Evolutionary conservation across 139 green algal genomes (phyloP).

Genomic region (Chlamydomonas incerta): DNA sequence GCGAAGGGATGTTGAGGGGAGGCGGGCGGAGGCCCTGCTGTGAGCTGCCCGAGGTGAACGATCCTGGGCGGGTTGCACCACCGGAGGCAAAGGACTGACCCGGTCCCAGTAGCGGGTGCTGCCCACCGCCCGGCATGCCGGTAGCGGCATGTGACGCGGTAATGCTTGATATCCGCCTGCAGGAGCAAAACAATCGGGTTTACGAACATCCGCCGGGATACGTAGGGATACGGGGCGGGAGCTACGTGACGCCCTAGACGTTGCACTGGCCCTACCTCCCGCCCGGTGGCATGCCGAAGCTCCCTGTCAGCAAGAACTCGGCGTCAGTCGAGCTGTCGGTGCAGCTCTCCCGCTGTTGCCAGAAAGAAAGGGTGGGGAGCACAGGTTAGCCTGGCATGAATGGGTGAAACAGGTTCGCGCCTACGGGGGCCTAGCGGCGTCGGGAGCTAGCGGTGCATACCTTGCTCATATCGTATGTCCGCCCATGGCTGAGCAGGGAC

Average conservation of each 20-base stretch:
- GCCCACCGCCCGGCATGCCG: not conserved
- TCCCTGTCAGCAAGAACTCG: not conserved
- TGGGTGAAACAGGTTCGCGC: not conserved
- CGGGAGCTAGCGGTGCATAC: not conserved
- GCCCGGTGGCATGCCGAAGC: not conserved
- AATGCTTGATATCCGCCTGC: conserved; percentile 20
- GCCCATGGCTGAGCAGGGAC: not conserved
- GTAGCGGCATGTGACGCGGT: conserved; percentile 3
- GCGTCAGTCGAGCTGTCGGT: conserved; percentile 31
- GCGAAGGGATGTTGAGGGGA: not conserved
- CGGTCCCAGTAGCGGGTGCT: too few relatives aligned
- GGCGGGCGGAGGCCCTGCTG: not conserved
- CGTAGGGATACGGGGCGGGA: too few relatives aligned
- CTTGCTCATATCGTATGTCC: not conserved
- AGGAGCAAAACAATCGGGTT: too few relatives aligned
- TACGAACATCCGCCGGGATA: not conserved
- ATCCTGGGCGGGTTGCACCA: not conserved
- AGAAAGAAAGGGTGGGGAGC: too few relatives aligned
- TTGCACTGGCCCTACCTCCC: not conserved
- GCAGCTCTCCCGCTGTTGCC: conserved; percentile 16
- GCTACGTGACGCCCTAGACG: too few relatives aligned
- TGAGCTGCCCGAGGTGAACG: not conserved
- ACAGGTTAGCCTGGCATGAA: not conserved
- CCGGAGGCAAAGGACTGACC: not conserved
- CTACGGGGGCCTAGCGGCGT: not conserved